phyloP scores from a whole-genome alignment of 352 stramenopile species.

The Globisporangium sylvaticum region DNA sequence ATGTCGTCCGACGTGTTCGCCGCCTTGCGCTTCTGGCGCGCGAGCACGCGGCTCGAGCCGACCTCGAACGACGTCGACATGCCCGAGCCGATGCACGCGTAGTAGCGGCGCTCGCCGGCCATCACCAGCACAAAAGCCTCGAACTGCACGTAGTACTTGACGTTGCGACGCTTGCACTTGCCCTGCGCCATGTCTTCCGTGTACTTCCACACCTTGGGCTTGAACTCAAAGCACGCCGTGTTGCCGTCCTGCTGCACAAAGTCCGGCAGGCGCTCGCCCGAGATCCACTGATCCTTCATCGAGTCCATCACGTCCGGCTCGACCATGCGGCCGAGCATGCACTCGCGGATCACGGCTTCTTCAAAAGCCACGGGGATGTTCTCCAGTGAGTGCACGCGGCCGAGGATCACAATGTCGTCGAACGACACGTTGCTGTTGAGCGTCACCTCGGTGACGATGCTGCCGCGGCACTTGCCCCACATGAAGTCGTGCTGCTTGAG shows the following conservation, averaged over 20 bases:
- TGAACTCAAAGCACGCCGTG: conserved; percentile 83
- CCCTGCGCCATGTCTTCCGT: conserved; percentile 84
- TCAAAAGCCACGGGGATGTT: conserved; percentile 84
- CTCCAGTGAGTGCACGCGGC: conserved; percentile 80
- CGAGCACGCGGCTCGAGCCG: conserved; percentile 75
- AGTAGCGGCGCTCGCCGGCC: conserved; percentile 71
- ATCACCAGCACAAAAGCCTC: conserved; percentile 80
- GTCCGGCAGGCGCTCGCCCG: conserved; percentile 72
- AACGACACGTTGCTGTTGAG: conserved; percentile 81
- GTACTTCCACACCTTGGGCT: conserved; percentile 90
- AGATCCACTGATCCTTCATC: conserved; percentile 88
- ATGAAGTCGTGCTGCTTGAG: conserved; percentile 89
- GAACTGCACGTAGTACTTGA: conserved; percentile 89
- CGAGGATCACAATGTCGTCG: conserved; percentile 76
- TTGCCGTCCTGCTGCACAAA: conserved; percentile 77
- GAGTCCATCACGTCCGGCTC: conserved; percentile 72
- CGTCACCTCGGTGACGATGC: conserved; percentile 76
- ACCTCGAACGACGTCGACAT: conserved; percentile 87
- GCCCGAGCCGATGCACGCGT: conserved; percentile 80
- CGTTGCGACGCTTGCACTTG: conserved; percentile 86
- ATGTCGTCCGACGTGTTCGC: conserved; percentile 41
- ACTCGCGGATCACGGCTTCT: conserved; percentile 79
- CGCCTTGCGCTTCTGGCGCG: conserved; percentile 81
- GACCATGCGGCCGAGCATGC: conserved; percentile 76
- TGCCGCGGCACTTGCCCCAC: conserved; percentile 87